phyloP scores from a whole-genome alignment of 495 filamentous ascomycete species.

The Diplogelasinospora grovesii region DNA sequence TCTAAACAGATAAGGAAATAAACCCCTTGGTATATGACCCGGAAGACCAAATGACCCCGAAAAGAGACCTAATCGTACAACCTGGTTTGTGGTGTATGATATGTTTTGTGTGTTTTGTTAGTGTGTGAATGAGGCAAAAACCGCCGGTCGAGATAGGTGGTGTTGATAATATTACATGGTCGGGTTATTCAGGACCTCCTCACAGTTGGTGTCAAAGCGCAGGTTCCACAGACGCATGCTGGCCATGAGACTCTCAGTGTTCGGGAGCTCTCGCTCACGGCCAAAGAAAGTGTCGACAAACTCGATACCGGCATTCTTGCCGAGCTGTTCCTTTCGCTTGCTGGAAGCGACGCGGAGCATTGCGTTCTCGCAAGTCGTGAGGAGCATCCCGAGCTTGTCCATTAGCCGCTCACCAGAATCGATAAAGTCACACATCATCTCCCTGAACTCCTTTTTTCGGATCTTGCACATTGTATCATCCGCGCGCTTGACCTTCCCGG shows the following conservation, averaged over 20 bases:
- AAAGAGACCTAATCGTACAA: slow-evolving; percentile 32
- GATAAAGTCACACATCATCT: slow-evolving; percentile 86
- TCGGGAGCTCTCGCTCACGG: slow-evolving; percentile 81
- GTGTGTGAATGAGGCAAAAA: slow-evolving; percentile 6
- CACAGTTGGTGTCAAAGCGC: slow-evolving; percentile 94
- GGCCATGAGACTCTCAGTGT: slow-evolving; percentile 93
- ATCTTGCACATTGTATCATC: slow-evolving; percentile 75
- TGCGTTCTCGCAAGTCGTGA: slow-evolving; percentile 85
- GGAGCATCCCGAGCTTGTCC: slow-evolving; percentile 75
- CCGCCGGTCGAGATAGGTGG: slow-evolving; percentile 4
- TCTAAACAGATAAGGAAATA: slow-evolving; percentile 4
- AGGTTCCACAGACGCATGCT: slow-evolving; percentile 89
- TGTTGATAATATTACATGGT: slow-evolving; percentile 30
- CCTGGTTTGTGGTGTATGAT: slow-evolving; percentile 15
- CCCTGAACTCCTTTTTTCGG: slow-evolving; percentile 60
- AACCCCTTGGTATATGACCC: slow-evolving; percentile 10
- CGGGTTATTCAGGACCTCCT: slow-evolving; percentile 70
- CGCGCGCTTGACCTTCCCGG: slow-evolving; percentile 89
- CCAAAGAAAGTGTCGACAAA: slow-evolving; percentile 98
- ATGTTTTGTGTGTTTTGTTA: slow-evolving; percentile 14
- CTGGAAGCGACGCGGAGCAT: slow-evolving; percentile 62
- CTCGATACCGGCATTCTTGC: slow-evolving; percentile 88
- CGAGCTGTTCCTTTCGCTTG: slow-evolving; percentile 65
- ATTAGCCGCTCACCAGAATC: slow-evolving; percentile 85
- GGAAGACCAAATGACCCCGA: slow-evolving; percentile 21